Conservation (phyloP, 495 filamentous ascomycete genomes). For the Penicillium verhagenii region DNA sequence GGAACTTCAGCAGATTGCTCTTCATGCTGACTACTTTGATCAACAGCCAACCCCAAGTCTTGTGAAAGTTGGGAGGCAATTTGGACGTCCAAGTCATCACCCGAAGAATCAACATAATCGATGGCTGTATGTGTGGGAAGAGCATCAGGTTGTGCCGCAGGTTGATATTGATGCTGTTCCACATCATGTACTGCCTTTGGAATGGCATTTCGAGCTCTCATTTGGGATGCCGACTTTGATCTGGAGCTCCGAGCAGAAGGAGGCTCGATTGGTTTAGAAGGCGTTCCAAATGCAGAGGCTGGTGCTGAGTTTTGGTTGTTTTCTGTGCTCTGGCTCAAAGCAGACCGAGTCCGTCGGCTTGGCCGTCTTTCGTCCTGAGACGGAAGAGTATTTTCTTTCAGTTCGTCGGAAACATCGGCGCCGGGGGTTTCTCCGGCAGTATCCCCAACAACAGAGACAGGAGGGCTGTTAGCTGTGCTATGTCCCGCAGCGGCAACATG, state of each 20-base stretch:
- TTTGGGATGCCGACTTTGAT: conserved; percentile 9
- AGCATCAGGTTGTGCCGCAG: background rate
- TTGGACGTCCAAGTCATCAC: conserved; percentile 45
- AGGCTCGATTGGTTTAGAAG: background rate
- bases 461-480: conserved; percentile 9
- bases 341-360: conserved; percentile 34
- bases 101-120: conserved; percentile 30
- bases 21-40: conserved; percentile 16
- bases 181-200: background rate
- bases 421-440: background rate
- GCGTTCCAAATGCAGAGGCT: conserved; percentile 1
- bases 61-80: conserved; percentile 46
- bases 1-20: background rate
- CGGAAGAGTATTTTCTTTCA: conserved; percentile 9
- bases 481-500: conserved; percentile 7
- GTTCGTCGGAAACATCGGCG: conserved; percentile 1
- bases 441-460: conserved; percentile 4
- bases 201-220: background rate
- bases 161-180: conserved; percentile 1
- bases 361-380: conserved; percentile 19
- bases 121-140: background rate
- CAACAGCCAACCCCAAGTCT: conserved; percentile 40
- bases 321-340: conserved; percentile 16
- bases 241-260: conserved; percentile 3
- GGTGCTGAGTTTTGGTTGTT: conserved; percentile 4